Evolutionary conservation across 805 yeast species (phyloP), one percentile per base, ranked within the genome.

Genomic region (Isabelozyma gotoi): DNA sequence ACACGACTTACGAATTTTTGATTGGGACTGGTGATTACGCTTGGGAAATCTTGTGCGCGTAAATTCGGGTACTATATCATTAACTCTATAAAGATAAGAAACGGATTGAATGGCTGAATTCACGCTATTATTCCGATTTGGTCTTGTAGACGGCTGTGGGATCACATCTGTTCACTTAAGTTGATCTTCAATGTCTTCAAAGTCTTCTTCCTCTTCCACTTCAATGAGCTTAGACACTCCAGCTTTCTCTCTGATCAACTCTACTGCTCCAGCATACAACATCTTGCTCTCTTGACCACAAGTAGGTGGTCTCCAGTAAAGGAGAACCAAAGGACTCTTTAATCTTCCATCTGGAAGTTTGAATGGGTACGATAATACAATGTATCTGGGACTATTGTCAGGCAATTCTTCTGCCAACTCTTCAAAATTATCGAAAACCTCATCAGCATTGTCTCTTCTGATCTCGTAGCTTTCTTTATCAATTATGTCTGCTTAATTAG

Each of bases 261-360:
- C 97, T 17, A 88, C 78, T 2, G 96, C 95, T 4, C 94, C 96
- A 0, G 97, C 97, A 55, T 89, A 90, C 39, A 88, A 66, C 97
- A 90, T 91, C 62, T 85, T 82, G 56, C 78, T 73, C 43, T 85
- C 87, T 59, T 85, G 92, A 14, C 87, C 84, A n/a, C 88, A 75
- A 0, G 96, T 88, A 19, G 84, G 84, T 3, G 97, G 97, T 47
- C 88, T 77, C 83, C 91, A 91, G 62, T 89, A 91, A n/a, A 91
- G 53, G 59, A 91, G 63, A 2, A 90, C 88, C 48, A 85, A 74
- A 3, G 96, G 97, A 7, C 80, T 74, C 38, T 81, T 76, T 55
- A 78, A 74, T 43, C 95, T 73, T 0, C 96, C 96, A 54, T 90
- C 97, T 24, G 68, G 60, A 7, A 77, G 63, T 18, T 77, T 78